phyloP scores from a whole-genome alignment of 140 eudicot species.

The Flaveria floridana region DNA sequence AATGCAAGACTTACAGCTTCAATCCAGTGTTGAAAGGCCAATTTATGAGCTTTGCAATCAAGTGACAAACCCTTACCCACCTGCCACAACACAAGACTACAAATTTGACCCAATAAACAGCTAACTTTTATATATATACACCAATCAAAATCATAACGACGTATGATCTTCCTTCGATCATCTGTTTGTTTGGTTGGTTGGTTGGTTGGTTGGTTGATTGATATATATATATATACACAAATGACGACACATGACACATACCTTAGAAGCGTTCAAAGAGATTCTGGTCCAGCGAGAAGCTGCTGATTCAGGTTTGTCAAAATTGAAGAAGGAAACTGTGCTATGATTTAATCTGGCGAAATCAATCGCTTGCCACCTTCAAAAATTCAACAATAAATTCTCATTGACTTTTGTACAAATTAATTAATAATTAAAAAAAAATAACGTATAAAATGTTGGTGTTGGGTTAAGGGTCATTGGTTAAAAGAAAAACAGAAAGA shows the following conservation, averaged over 20 bases:
- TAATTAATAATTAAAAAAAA: no score
- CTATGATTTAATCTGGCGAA: slow-evolving; percentile 75
- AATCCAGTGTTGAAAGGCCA: slow-evolving; percentile 97
- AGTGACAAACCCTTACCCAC: slow-evolving; percentile 86
- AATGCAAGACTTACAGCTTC: slow-evolving; percentile 65
- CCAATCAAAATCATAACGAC: slow-evolving; percentile 28
- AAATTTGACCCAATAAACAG: slow-evolving; percentile 16
- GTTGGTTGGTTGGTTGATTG: neutral
- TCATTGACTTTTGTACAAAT: neutral
- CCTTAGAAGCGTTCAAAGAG: slow-evolving; percentile 87
- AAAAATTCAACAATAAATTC: slow-evolving; percentile 4
- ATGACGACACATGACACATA: neutral
- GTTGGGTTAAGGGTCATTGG: no score
- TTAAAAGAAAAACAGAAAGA: no score
- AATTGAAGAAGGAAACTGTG: slow-evolving; percentile 77
- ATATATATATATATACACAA: neutral
- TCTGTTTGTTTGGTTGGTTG: neutral
- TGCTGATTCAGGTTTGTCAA: slow-evolving; percentile 64
- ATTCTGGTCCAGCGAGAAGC: slow-evolving; percentile 78
- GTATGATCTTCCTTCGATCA: no score
- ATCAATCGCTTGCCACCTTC: slow-evolving; percentile 97
- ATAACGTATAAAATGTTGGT: no score
- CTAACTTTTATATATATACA: slow-evolving; percentile 3
- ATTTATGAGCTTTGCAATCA: slow-evolving; percentile 79
- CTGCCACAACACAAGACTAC: slow-evolving; percentile 39